Evolutionary conservation across 1,284 basidiomycete genomes (phyloP).

Genomic region (Moesziomyces parantarcticus): DNA sequence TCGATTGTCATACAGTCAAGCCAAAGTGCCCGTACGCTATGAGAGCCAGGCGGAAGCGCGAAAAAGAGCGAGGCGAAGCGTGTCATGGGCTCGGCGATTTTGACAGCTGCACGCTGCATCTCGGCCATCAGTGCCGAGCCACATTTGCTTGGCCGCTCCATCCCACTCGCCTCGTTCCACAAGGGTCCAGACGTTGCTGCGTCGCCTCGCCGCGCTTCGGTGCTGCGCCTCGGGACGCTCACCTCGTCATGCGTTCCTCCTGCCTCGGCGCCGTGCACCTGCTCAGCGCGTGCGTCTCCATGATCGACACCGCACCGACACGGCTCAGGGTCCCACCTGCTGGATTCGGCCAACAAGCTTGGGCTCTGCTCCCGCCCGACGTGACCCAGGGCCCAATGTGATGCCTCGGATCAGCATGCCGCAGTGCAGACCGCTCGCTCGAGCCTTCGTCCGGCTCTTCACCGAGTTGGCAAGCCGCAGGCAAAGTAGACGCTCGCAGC

Average conservation of each 20-base stretch:
- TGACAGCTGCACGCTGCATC: conserved; percentile 46
- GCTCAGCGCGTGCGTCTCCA: no score
- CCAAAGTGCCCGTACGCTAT: no score
- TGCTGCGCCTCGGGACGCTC: no score
- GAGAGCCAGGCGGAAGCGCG: background rate
- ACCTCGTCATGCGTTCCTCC: no score
- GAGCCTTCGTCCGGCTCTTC: no score
- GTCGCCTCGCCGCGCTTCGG: no score
- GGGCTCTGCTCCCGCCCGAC: conserved; percentile 2
- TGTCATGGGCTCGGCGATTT: conserved; percentile 24
- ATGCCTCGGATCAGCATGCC: conserved; percentile 31
- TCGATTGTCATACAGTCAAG: no score
- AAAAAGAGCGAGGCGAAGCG: background rate
- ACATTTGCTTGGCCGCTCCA: conserved; percentile 7
- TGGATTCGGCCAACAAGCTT: conserved; percentile 3
- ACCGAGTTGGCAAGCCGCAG: no score
- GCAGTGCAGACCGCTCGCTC: conserved; percentile 8
- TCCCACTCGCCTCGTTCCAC: conserved; percentile 2
- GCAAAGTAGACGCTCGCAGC: background rate
- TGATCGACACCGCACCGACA: no score
- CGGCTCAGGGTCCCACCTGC: no score
- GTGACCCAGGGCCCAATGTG: background rate
- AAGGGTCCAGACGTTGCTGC: no score
- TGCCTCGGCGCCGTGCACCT: no score
- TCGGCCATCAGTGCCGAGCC: conserved; percentile 47